These are phyloP conservation scores for Eucalyptus cladocalyx DNA, from an alignment of 345 rosid species.

Conservation along the genomic window DNA sequence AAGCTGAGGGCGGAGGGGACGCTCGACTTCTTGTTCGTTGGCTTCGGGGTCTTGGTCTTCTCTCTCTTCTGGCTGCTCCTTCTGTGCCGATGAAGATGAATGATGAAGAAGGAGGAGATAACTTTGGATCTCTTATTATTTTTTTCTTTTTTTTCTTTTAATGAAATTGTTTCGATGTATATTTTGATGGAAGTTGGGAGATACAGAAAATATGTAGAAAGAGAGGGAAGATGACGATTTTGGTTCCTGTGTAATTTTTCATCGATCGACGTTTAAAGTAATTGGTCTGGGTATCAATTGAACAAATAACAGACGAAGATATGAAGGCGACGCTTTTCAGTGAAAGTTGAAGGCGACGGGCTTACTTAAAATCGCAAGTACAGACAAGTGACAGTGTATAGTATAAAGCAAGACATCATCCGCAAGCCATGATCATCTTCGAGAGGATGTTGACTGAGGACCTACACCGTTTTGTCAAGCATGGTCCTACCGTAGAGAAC, in stretches of 20 bases:
- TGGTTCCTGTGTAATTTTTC: background rate
- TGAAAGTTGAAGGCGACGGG: background rate
- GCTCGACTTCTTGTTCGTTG: conserved; percentile 39
- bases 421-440: background rate
- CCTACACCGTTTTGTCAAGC: background rate
- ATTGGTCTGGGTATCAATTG: background rate
- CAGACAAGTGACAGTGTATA: background rate
- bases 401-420: background rate
- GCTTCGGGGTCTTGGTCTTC: conserved; percentile 15
- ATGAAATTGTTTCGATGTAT: background rate
- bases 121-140: background rate
- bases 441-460: background rate
- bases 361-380: background rate
- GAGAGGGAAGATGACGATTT: background rate
- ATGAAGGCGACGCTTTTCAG: background rate
- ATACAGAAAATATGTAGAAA: background rate
- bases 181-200: background rate
- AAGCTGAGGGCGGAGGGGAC: conserved; percentile 30
- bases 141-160: background rate
- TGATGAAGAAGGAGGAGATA: background rate
- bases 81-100: background rate
- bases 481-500: background rate
- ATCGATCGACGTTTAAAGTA: background rate
- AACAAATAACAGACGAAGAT: background rate
- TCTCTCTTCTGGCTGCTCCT: background rate